These are phyloP conservation scores for Gossypium rotundifolium DNA, from an alignment of 345 rosid genomes.

Conservation along the genomic window DNA sequence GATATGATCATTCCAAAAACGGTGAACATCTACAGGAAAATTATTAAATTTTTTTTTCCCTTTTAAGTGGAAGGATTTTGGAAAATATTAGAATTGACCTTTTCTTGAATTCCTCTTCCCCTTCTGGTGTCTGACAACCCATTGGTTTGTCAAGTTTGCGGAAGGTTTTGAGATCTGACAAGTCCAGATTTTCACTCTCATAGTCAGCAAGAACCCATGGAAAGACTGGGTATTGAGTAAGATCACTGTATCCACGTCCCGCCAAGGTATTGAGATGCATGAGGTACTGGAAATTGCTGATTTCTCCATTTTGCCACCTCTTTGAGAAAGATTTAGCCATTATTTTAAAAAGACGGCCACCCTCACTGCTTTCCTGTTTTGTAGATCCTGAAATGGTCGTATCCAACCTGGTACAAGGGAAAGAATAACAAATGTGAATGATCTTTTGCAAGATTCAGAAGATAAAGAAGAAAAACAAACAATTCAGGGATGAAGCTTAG, in stretches of 20 bases:
- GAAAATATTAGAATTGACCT: conserved; percentile 42
- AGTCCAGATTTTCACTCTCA: conserved; percentile 81
- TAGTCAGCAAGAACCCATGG: conserved; percentile 99
- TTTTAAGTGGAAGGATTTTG: neutral
- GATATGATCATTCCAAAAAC: neutral
- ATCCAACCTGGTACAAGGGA: conserved; percentile 65
- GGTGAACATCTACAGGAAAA: neutral
- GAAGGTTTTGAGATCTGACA: conserved; percentile 77
- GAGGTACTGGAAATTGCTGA: conserved; percentile 97
- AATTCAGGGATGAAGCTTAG: neutral
- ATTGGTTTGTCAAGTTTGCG: conserved; percentile 95
- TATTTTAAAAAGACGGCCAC: conserved; percentile 83
- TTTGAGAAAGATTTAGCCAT: conserved; percentile 97
- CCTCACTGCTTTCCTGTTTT: conserved; percentile 88
- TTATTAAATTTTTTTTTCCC: neutral
- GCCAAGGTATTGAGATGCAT: conserved; percentile 99
- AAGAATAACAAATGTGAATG: conserved; percentile 15
- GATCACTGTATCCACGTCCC: conserved; percentile 99
- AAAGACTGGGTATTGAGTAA: conserved; percentile 98
- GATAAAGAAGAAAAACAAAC: conserved; percentile 11
- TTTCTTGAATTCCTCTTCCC: conserved; percentile 96
- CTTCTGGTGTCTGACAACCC: conserved; percentile 98
- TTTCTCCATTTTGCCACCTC: conserved; percentile 99
- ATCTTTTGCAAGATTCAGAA: conserved; percentile 16
- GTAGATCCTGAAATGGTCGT: conserved; percentile 91